phyloP scores from a whole-genome alignment of 129 eudicot species.

The Flaveria brownii region DNA sequence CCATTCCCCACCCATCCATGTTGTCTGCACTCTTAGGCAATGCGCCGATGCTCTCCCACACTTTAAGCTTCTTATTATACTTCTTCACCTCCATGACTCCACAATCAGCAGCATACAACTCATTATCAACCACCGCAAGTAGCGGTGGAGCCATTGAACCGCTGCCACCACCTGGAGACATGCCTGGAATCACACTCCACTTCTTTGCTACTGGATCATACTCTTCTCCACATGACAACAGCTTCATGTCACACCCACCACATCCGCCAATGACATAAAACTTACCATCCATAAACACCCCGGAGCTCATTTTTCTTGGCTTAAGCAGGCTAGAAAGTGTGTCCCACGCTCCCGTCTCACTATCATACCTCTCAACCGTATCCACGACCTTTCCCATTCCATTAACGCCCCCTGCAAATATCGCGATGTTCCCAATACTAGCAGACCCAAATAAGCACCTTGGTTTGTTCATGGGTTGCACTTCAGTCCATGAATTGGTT shows the following conservation, averaged over 20 bases:
- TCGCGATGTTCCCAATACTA: constrained; percentile 60
- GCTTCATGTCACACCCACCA: constrained; percentile 34
- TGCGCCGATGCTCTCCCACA: constrained; percentile 54
- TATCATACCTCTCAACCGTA: constrained; percentile 52
- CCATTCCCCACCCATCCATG: constrained; percentile 69
- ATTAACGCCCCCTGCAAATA: constrained; percentile 69
- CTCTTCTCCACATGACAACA: constrained; percentile 69
- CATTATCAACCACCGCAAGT: constrained; percentile 66
- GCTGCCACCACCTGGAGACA: constrained; percentile 44
- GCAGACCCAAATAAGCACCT: constrained; percentile 72
- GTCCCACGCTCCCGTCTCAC: constrained; percentile 51
- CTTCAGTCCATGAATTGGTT: constrained; percentile 59
- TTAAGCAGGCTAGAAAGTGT: constrained; percentile 53
- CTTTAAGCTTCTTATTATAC: constrained; percentile 44
- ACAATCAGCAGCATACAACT: constrained; percentile 64
- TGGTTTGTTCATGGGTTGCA: constrained; percentile 47
- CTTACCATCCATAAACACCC: constrained; percentile 66
- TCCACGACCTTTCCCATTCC: constrained; percentile 34
- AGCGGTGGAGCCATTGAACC: constrained; percentile 60
- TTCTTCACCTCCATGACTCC: constrained; percentile 54
- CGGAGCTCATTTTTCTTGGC: constrained; percentile 58
- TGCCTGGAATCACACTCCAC: constrained; percentile 59
- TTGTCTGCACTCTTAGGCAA: constrained; percentile 59
- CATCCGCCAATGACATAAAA: constrained; percentile 73
- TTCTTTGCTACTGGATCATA: constrained; percentile 39